Conservation (phyloP, 2,329 filamentous ascomycete genomes). For the Endocalyx cinctus region DNA sequence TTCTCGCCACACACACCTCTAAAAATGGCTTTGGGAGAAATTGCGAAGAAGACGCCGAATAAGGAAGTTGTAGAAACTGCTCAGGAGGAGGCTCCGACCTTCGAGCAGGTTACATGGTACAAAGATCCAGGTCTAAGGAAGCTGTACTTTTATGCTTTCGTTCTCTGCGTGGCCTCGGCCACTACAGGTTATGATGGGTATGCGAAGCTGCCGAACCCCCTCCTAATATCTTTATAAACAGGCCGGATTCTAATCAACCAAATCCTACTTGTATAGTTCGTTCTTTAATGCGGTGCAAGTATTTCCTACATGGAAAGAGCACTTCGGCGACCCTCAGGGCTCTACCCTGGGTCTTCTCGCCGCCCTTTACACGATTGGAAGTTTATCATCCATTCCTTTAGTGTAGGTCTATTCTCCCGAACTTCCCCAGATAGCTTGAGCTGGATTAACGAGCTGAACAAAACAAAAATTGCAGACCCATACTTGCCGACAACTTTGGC, state of each 20-base stretch:
- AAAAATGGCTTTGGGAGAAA: conserved; percentile 13
- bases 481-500: conserved; percentile 51
- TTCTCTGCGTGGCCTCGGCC: conserved; percentile 50
- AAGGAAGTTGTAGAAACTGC: conserved; percentile 22
- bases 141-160: conserved; percentile 48
- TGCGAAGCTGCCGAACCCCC: conserved; percentile 11
- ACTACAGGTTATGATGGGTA: conserved; percentile 55
- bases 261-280: conserved; percentile 28
- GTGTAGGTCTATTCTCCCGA: conserved; percentile 33
- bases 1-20: no score
- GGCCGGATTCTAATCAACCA: conserved; percentile 6
- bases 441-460: no score
- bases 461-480: conserved; percentile 29
- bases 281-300: conserved; percentile 42
- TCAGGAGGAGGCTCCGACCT: conserved; percentile 45
- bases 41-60: conserved; percentile 15
- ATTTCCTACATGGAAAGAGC: conserved; percentile 39
- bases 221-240: no score
- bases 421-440: neutral
- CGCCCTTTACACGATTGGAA: conserved; percentile 57
- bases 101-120: conserved; percentile 47
- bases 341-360: conserved; percentile 47
- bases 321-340: conserved; percentile 43
- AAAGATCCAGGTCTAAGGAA: conserved; percentile 52
- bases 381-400: conserved; percentile 51